Evolutionary conservation across 2,329 filamentous ascomycete genomes (phyloP), one percentile per base, ranked within the genome.

Genomic region (Ophiostoma triangulosporum): DNA sequence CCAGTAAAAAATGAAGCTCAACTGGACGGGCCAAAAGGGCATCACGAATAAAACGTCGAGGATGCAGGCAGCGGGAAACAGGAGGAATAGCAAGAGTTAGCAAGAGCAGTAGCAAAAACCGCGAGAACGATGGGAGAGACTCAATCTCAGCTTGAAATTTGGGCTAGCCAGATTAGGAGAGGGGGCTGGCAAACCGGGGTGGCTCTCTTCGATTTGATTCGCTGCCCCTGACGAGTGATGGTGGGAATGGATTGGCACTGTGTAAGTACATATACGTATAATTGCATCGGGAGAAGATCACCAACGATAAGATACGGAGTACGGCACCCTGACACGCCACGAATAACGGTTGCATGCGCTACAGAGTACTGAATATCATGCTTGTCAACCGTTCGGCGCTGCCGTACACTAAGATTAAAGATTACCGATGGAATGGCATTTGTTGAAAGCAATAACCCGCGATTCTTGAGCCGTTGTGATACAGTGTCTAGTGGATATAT

Each of bases 131-230:
- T n/a, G n/a, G n/a, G n/a, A n/a, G n/a, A 35, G 33, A 17, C n/a
- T 38, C 35, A 38, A 38, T 22, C 35, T 53, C 38, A 49, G 32
- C 38, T 6, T 36, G 36, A 15, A 33, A 50, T 46, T 52, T 53
- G n/a, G 35, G 43, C 55, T 58, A 59, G 38, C 57, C 48, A 48
- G 36, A 56, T 56, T 56, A 36, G 32, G 52, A n/a, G 29, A 53
- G 52, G 54, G 48, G 50, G 55, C 26, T 53, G 57, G 52, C 15
- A 48, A 32, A 27, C 36, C 15, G 43, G 20, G 38, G 38, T 24
- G 38, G 20, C 38, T 43, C n/a, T n/a, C n/a, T n/a, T n/a, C n/a
- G 35, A 33, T 52, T 38, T 57, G 50, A 57, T 57, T 53, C 35
- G 53, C 53, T 54, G 43, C 53, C 56, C 56, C 52, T 57, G 52